A percentile compares a stretch with the other conserved stretches of the same genome.
phyloP scores from a whole-genome alignment of 306 rosid genomes.

The Canavalia gladiata region DNA sequence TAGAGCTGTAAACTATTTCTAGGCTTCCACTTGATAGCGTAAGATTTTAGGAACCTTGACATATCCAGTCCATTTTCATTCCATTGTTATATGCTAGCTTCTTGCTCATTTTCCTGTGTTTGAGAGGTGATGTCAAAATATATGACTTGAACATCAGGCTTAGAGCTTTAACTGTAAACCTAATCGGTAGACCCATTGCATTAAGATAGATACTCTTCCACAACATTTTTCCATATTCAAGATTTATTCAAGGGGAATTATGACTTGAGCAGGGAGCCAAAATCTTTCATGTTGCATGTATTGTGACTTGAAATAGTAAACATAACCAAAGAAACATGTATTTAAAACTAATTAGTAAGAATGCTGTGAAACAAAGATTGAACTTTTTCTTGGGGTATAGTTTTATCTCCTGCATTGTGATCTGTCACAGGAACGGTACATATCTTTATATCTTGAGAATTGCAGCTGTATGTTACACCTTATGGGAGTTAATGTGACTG shows the following conservation, averaged over 20 bases:
- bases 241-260: background rate
- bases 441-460: conserved; percentile 27
- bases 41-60: conserved; percentile 31
- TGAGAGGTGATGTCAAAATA: background rate
- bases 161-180: conserved; percentile 11
- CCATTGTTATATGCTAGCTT: background rate
- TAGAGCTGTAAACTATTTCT: conserved; percentile 5
- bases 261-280: conserved; percentile 22
- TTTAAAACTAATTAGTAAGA: conserved; percentile 5
- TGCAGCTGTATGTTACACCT: conserved; percentile 40
- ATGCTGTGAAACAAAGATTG: conserved; percentile 15
- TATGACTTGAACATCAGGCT: conserved; percentile 42
- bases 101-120: background rate
- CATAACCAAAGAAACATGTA: background rate
- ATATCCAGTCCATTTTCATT: conserved; percentile 17
- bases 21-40: conserved; percentile 6
- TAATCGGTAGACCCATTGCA: conserved; percentile 18
- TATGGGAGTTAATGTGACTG: conserved; percentile 26
- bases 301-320: conserved; percentile 34
- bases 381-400: conserved; percentile 3
- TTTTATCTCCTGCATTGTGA: conserved; percentile 10
- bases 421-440: background rate
- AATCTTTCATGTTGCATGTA: background rate
- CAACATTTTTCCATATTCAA: conserved; percentile 14
- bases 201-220: conserved; percentile 13